A percentile compares a stretch with the other conserved stretches of the same genome.
These are phyloP conservation scores for Cladosporium sp. DNA, from an alignment of 2,329 filamentous ascomycete genomes.

Conservation along the genomic window DNA sequence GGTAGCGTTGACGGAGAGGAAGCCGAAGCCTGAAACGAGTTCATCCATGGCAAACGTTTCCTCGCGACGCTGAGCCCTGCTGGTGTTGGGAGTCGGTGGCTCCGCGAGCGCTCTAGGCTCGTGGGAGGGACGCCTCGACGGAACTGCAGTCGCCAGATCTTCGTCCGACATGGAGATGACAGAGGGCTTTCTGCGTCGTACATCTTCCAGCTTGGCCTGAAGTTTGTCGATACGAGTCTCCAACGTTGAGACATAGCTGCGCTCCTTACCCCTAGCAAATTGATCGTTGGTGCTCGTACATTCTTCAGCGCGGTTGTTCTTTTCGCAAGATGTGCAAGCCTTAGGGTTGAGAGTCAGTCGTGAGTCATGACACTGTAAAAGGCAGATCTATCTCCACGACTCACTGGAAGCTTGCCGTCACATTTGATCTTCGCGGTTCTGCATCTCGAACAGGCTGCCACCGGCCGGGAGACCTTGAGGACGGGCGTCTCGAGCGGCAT, in stretches of 20 bases:
- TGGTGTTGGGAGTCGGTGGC: constrained; percentile 29
- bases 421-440: constrained; percentile 96
- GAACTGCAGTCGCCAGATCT: constrained; percentile 37
- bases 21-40: constrained; percentile 89
- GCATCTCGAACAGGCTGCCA: constrained; percentile 76
- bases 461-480: constrained; percentile 70
- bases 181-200: constrained; percentile 67
- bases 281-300: constrained; percentile 95
- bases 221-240: constrained; percentile 87
- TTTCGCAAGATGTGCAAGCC: constrained; percentile 92
- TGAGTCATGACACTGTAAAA: background rate
- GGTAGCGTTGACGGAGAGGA: constrained; percentile 91
- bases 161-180: constrained; percentile 64
- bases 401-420: constrained; percentile 79
- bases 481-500: constrained; percentile 55
- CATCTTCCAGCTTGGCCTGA: constrained; percentile 65
- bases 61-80: constrained; percentile 45
- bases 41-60: too few species aligned
- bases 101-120: constrained; percentile 11
- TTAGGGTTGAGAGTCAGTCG: background rate
- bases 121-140: constrained; percentile 47
- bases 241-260: constrained; percentile 95
- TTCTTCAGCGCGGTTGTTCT: constrained; percentile 77
- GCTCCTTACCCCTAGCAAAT: constrained; percentile 90
- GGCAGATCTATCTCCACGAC: background rate